phyloP scores from a whole-genome alignment of 768 basidiomycete species.

The Imleria badia region DNA sequence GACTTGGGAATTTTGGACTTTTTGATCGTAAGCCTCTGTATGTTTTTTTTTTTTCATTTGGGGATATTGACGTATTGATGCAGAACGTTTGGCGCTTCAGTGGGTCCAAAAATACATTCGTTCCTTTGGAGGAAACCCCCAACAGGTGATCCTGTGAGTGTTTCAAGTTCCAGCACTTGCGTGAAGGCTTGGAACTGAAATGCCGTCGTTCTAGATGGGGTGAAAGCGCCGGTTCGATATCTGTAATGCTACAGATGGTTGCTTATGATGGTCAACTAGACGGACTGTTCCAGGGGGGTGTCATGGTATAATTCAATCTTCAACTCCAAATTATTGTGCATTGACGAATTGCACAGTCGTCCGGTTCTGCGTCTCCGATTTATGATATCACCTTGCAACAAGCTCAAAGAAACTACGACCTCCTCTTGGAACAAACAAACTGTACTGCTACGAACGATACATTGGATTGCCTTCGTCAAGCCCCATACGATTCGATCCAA shows the following conservation, averaged over 20 bases:
- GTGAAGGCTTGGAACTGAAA: neutral
- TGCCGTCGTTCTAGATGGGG: neutral
- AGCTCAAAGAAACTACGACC: constrained; percentile 16
- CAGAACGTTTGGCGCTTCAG: constrained; percentile 1
- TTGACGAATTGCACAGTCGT: constrained; percentile 5
- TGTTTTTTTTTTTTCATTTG: no score
- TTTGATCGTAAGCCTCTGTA: constrained; percentile 29
- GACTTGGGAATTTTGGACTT: constrained; percentile 15
- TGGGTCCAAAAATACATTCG: constrained; percentile 1
- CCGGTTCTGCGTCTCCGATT: constrained; percentile 8
- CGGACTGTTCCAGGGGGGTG: constrained; percentile 18
- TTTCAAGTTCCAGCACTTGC: no score
- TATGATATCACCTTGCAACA: constrained; percentile 1
- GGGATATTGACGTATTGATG: neutral
- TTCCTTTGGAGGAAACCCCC: neutral
- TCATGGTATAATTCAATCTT: constrained; percentile 11
- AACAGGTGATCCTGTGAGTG: constrained; percentile 15
- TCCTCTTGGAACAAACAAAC: constrained; percentile 12
- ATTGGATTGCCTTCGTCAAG: constrained; percentile 17
- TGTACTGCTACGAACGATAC: constrained; percentile 12
- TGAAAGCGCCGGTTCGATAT: neutral
- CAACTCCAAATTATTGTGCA: neutral
- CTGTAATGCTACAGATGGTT: constrained; percentile 3
- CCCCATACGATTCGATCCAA: constrained; percentile 9
- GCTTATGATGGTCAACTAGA: constrained; percentile 6